These are phyloP conservation scores for Syzygium grande DNA, from an alignment of 345 rosid species.

Conservation along the genomic window DNA sequence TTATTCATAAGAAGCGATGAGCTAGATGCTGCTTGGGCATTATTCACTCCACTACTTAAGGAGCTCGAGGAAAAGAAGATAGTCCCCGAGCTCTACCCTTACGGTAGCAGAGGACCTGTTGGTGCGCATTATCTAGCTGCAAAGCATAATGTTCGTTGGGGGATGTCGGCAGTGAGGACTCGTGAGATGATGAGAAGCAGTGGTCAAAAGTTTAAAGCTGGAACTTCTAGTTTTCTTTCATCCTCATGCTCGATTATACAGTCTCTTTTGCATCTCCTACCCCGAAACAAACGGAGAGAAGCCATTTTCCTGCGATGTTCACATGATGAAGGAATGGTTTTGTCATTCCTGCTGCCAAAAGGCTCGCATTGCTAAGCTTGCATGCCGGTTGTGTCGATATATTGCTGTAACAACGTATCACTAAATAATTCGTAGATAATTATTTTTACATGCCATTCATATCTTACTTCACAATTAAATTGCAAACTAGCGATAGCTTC, in stretches of 20 bases:
- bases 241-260: background rate
- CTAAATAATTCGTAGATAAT: background rate
- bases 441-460: background rate
- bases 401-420: background rate
- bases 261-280: background rate
- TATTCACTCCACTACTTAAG: constrained; percentile 67
- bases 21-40: constrained; percentile 80
- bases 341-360: background rate
- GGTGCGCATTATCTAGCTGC: constrained; percentile 93
- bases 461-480: background rate
- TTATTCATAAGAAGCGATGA: constrained; percentile 86
- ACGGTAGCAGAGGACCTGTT: constrained; percentile 88
- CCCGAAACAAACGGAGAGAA: background rate
- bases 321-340: background rate
- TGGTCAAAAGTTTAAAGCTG: background rate
- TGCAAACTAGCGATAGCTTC: background rate
- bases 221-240: background rate
- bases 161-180: constrained; percentile 50
- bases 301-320: background rate
- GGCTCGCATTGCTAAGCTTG: background rate
- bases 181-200: background rate
- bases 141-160: constrained; percentile 86
- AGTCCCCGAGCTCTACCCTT: constrained; percentile 74
- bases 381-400: background rate
- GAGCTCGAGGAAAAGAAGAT: constrained; percentile 64